A percentile compares a stretch with the other conserved stretches of the same genome.
These are phyloP conservation scores for Hypoxylon sp. DNA, from an alignment of 2,329 filamentous ascomycete genomes.

Conservation along the genomic window DNA sequence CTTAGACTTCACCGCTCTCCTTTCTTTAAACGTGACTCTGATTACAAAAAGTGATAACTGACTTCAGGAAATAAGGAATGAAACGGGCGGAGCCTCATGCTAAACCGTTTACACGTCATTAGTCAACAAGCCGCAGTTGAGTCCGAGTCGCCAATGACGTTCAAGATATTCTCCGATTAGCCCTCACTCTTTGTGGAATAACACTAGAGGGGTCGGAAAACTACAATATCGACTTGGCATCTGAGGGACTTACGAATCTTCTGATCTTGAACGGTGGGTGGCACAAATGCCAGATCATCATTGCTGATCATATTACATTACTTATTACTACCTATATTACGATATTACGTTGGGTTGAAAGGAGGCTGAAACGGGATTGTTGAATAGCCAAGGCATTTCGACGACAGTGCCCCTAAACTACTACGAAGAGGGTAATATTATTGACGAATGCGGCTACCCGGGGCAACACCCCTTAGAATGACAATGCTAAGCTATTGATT, in stretches of 20 bases:
- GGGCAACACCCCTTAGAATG: neutral
- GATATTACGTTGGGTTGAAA: slow-evolving; percentile 30
- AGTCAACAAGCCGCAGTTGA: slow-evolving; percentile 5
- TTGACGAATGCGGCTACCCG: neutral
- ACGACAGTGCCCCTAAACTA: slow-evolving; percentile 9
- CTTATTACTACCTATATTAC: slow-evolving; percentile 6
- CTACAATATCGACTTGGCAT: slow-evolving; percentile 10
- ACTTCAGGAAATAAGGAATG: slow-evolving; percentile 10
- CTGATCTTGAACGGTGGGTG: slow-evolving; percentile 21
- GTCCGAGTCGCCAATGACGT: slow-evolving; percentile 17
- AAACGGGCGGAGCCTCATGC: slow-evolving; percentile 18
- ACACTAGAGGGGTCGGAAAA: slow-evolving; percentile 19
- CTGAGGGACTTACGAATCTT: slow-evolving; percentile 13
- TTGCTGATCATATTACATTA: slow-evolving; percentile 14
- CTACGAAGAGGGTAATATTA: slow-evolving; percentile 3
- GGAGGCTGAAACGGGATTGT: slow-evolving; percentile 6
- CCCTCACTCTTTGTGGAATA: slow-evolving; percentile 5
- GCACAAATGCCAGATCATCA: slow-evolving; percentile 41
- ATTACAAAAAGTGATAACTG: slow-evolving; percentile 1
- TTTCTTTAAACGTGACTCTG: slow-evolving; percentile 8
- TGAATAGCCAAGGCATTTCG: slow-evolving; percentile 30
- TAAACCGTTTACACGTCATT: slow-evolving; percentile 17
- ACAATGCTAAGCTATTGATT: neutral
- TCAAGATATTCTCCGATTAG: slow-evolving; percentile 34
- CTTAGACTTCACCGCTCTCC: slow-evolving; percentile 38